Evolutionary conservation across 257 asterid species (phyloP), one percentile per base, ranked within the genome.

Genomic region (Solanum clarkiae): DNA sequence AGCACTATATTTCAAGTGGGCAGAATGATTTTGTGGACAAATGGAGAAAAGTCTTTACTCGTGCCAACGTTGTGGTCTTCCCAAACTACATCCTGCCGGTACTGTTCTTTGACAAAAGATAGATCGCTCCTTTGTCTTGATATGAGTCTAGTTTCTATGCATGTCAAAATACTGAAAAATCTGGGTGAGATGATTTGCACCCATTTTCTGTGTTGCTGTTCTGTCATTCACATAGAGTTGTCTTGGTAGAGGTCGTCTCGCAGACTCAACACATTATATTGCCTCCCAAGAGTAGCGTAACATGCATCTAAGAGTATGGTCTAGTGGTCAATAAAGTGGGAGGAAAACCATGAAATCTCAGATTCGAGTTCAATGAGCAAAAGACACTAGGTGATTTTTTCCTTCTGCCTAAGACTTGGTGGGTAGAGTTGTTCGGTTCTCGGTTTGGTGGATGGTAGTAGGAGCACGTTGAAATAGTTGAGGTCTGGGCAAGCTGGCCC

Each of bases 81-180:
- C 99, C 97, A 65, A 93, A 93, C 91, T 88, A 93, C 86, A 87
- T 92, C 85, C 89, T 97, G 26, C 99, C 99, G 97, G 99, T 97
- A 94, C 71, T 71, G 81, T 79, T 82, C 65, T 79, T 79, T 79
- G 36, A 51, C 51, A 44, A 75, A 24, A 75, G 62, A 16, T 36
- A 53, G 29, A 16, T 16, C 49, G 26, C 26, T 77, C 82, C 83
- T 79, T 51, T 9, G 65, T 29, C 60, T 79, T 40, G 24, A 53
- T 17, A 53, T 24, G 82, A 24, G 26, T 29, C 83, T 53, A 79
- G 49, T 54, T 24, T 24, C 24, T 24, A 75, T 75, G 82, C 62
- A 24, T 49, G 62, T 49, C 5, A 13, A 24, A 24, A 15, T 75
- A 24, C 45, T 49, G 82, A 75, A 75, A 79, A 9, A 53, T 29